Percentiles rank a stretch among this genome's conserved stretches.
Evolutionary conservation across 2,329 filamentous ascomycete species (phyloP).

Genomic region (Thermothelomyces thermophilus): DNA sequence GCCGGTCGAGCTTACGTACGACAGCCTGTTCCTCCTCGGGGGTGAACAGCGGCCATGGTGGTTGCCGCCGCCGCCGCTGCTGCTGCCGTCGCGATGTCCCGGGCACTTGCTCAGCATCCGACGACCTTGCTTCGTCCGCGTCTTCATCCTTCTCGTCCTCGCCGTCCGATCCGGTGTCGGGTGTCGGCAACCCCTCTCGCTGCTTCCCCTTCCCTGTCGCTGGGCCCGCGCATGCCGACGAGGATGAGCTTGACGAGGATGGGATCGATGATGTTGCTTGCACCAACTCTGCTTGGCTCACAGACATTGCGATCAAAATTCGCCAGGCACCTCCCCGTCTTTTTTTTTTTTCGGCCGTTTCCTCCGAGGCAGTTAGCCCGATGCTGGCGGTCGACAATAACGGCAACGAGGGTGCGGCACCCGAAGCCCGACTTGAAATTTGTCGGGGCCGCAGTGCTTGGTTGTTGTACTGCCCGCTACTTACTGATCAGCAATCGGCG

Average conservation of each 20-base stretch:
- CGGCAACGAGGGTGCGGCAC: too few relatives aligned
- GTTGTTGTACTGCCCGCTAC: too few relatives aligned
- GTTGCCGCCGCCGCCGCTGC: not conserved
- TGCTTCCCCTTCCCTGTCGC: not conserved
- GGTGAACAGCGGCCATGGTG: not conserved
- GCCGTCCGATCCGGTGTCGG: slow-evolving; percentile 10
- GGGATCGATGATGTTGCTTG: not conserved
- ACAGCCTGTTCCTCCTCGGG: slow-evolving; percentile 65
- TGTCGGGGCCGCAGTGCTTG: too few relatives aligned
- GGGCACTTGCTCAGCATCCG: too few relatives aligned
- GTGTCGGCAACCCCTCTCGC: not conserved
- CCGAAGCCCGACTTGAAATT: too few relatives aligned
- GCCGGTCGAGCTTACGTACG: slow-evolving; percentile 67
- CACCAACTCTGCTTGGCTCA: too few relatives aligned
- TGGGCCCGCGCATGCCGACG: not conserved
- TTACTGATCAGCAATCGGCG: too few relatives aligned
- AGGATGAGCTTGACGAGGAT: not conserved
- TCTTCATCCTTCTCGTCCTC: slow-evolving; percentile 8
- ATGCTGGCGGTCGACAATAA: too few relatives aligned
- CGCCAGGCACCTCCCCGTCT: too few relatives aligned
- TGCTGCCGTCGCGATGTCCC: not conserved
- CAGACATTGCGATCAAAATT: too few relatives aligned
- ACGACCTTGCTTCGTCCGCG: not conserved
- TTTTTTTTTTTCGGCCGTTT: too few relatives aligned
- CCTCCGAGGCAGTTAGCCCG: too few relatives aligned